These are phyloP conservation scores for Zygotorulaspora sp. DNA, from an alignment of 805 yeast species.

Conservation along the genomic window DNA sequence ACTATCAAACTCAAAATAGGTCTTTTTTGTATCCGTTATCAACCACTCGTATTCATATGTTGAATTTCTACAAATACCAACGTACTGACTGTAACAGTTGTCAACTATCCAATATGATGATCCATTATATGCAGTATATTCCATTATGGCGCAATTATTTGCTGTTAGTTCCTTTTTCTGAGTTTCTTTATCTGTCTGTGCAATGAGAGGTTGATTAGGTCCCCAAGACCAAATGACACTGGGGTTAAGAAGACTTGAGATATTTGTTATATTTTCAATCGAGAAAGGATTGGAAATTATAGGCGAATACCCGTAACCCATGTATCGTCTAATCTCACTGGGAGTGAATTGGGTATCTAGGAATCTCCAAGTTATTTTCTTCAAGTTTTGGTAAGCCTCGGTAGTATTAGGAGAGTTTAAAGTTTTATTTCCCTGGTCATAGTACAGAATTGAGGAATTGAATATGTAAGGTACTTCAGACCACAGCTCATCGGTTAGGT, in stretches of 20 bases:
- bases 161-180: constrained; percentile 30
- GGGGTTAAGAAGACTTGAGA: constrained; percentile 33
- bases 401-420: constrained; percentile 20
- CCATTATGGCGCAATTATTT: constrained; percentile 43
- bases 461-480: constrained; percentile 34
- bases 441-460: constrained; percentile 23
- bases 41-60: constrained; percentile 43
- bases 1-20: constrained; percentile 43
- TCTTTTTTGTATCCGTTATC: constrained; percentile 31
- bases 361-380: constrained; percentile 37
- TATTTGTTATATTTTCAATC: constrained; percentile 21
- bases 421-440: constrained; percentile 20
- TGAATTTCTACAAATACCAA: constrained; percentile 52
- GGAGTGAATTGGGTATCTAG: constrained; percentile 44
- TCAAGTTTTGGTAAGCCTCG: constrained; percentile 12
- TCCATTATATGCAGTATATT: constrained; percentile 17
- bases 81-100: constrained; percentile 55
- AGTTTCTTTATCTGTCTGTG: constrained; percentile 11
- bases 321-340: constrained; percentile 36
- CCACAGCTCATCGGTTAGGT: constrained; percentile 30
- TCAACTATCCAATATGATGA: constrained; percentile 56
- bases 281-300: constrained; percentile 44
- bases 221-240: constrained; percentile 74
- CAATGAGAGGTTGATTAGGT: constrained; percentile 45
- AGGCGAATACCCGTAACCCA: constrained; percentile 63